Evolutionary conservation across 805 yeast genomes (phyloP).

Genomic region (Ogataea paraovalis): DNA sequence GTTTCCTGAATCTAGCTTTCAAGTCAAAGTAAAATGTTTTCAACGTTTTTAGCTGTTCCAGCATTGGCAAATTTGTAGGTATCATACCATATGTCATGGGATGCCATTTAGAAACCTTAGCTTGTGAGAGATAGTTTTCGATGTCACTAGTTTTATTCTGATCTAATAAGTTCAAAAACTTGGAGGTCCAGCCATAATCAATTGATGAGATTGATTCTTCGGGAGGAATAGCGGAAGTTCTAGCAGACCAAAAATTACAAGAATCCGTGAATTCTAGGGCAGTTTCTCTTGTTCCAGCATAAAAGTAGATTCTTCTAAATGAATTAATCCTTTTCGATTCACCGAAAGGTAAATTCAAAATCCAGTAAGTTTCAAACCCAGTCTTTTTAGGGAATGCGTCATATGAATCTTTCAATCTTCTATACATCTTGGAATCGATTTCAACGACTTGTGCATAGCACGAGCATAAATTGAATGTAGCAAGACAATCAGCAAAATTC

Average conservation of each 20-base stretch:
- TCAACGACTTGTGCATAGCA: conserved; percentile 45
- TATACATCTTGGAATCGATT: conserved; percentile 25
- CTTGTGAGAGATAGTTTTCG: conserved; percentile 27
- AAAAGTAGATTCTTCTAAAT: conserved; percentile 48
- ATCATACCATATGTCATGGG: conserved; percentile 26
- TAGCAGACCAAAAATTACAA: conserved; percentile 88
- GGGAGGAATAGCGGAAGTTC: conserved; percentile 75
- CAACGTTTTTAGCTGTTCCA: conserved; percentile 38
- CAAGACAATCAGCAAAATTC: conserved; percentile 55
- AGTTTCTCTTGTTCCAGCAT: conserved; percentile 60
- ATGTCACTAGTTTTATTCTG: conserved; percentile 2
- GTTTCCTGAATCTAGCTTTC: conserved; percentile 38
- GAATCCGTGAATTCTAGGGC: conserved; percentile 71
- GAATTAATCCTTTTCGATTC: conserved; percentile 25
- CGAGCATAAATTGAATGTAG: conserved; percentile 48
- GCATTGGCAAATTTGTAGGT: conserved; percentile 27
- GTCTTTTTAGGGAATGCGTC: conserved; percentile 27
- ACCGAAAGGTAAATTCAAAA: conserved; percentile 49
- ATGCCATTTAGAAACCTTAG: conserved; percentile 41
- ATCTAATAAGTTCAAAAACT: conserved; percentile 14
- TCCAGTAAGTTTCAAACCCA: conserved; percentile 45
- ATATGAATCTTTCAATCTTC: conserved; percentile 11
- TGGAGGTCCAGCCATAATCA: conserved; percentile 77
- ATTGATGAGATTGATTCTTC: conserved; percentile 69
- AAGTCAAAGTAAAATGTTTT: conserved; percentile 37